phyloP scores from a whole-genome alignment of 2,329 filamentous ascomycete species.

The Epicoccum nigrum region DNA sequence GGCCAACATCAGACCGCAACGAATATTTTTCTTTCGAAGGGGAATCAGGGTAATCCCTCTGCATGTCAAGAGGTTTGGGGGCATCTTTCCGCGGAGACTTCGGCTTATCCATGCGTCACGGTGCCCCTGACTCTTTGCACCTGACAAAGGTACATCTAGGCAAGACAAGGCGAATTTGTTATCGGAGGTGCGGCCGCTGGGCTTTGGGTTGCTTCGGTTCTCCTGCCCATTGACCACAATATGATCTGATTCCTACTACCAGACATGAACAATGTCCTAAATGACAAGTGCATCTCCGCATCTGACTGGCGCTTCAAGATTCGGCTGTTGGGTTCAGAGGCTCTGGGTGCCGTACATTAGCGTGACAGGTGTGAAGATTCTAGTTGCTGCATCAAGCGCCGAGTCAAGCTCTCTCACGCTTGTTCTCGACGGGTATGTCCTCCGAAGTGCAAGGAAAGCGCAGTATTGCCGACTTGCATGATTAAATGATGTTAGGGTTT shows the following conservation, averaged over 20 bases:
- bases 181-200: constrained; percentile 1
- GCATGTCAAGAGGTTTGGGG: neutral
- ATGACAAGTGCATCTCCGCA: neutral
- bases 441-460: neutral
- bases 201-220: neutral
- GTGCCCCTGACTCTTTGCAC: constrained; percentile 7
- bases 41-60: neutral
- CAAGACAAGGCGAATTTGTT: constrained; percentile 5
- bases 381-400: constrained; percentile 5
- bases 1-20: neutral
- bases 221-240: constrained; percentile 2
- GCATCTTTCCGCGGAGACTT: neutral
- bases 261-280: neutral
- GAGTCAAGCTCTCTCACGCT: constrained; percentile 2
- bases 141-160: neutral
- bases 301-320: constrained; percentile 6
- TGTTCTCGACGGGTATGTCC: neutral
- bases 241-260: constrained; percentile 1
- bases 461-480: neutral
- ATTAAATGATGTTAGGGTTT: too few species aligned
- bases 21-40: neutral
- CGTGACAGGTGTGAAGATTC: constrained; percentile 14
- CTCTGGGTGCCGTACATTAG: constrained; percentile 4
- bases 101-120: neutral
- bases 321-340: constrained; percentile 6